phyloP scores from a whole-genome alignment of 2,329 filamentous ascomycete genomes.

The Claviceps humidiphila region DNA sequence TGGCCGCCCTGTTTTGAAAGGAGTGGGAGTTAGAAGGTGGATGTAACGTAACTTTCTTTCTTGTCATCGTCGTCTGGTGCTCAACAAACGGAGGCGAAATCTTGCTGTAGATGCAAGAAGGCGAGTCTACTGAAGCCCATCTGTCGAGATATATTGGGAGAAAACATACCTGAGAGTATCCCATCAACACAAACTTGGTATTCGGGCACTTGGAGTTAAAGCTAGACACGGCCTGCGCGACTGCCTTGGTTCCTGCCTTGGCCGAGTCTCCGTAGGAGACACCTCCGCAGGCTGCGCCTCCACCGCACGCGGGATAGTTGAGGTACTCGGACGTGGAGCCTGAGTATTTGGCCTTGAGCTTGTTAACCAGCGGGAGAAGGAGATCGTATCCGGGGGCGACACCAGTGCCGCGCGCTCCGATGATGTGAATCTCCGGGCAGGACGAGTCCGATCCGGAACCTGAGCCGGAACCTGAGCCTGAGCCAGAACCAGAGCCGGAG shows the following conservation, averaged over 20 bases:
- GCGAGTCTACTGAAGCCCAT: no score
- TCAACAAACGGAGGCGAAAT: no score
- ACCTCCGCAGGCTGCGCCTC: constrained; percentile 43
- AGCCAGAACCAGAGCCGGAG: no score
- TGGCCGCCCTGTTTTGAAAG: constrained; percentile 36
- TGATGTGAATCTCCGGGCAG: constrained; percentile 24
- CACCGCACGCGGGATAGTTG: constrained; percentile 49
- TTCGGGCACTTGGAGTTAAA: constrained; percentile 43
- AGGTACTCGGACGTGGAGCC: constrained; percentile 43
- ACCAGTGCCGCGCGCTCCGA: constrained; percentile 34
- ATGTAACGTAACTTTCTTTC: no score
- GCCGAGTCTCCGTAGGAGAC: constrained; percentile 45
- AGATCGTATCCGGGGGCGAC: constrained; percentile 40
- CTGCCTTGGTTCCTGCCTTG: not conserved
- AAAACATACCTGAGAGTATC: constrained; percentile 43
- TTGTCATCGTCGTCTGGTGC: no score
- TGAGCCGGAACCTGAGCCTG: no score
- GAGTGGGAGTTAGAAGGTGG: not conserved
- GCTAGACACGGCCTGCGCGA: constrained; percentile 30
- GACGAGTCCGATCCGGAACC: not conserved
- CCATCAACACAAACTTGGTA: constrained; percentile 45
- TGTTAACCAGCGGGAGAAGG: constrained; percentile 34
- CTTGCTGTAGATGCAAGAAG: no score
- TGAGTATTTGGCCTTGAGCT: constrained; percentile 31
- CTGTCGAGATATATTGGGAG: not conserved